Percentiles rank a stretch among this genome's conserved stretches.
Evolutionary conservation across 2,329 filamentous ascomycete genomes (phyloP).

Genomic region (Coleophoma eucalyptorum): DNA sequence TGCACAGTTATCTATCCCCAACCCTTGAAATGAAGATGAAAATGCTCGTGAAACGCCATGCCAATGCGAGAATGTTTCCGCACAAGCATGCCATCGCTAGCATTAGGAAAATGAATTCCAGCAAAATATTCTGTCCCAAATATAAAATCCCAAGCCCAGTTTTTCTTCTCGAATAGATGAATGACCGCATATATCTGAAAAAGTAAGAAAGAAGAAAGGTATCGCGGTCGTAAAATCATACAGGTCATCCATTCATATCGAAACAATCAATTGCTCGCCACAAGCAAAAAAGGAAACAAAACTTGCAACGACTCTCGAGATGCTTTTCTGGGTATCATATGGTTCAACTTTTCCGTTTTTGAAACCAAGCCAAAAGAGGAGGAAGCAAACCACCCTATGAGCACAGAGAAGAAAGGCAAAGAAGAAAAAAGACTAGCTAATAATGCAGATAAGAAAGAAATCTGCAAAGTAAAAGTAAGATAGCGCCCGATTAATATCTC

Average conservation of each 20-base stretch:
- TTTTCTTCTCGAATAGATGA: no score
- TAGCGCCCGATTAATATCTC: slow-evolving; percentile 1
- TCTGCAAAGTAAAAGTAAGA: slow-evolving; percentile 8
- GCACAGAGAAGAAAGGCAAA: neutral
- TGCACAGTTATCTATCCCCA: slow-evolving; percentile 1
- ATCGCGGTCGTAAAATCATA: slow-evolving; percentile 21
- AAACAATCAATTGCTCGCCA: slow-evolving; percentile 15
- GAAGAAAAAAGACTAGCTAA: neutral
- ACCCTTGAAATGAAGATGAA: neutral
- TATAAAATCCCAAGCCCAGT: slow-evolving; percentile 1
- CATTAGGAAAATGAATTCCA: slow-evolving; percentile 14
- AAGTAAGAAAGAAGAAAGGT: slow-evolving; percentile 8
- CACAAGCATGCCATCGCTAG: slow-evolving; percentile 24
- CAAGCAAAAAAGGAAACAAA: slow-evolving; percentile 5
- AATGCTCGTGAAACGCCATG: slow-evolving; percentile 11
- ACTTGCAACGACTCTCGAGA: slow-evolving; percentile 18
- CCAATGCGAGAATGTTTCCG: slow-evolving; percentile 15
- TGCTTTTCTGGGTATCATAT: slow-evolving; percentile 2
- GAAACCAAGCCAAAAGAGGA: neutral
- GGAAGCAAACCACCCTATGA: neutral
- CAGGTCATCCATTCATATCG: slow-evolving; percentile 22
- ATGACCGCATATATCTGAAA: no score
- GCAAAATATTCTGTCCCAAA: slow-evolving; percentile 9
- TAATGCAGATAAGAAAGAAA: slow-evolving; percentile 8
- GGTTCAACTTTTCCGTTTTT: neutral